phyloP scores from a whole-genome alignment of 139 green algal species.

The Chloropicon primus region DNA sequence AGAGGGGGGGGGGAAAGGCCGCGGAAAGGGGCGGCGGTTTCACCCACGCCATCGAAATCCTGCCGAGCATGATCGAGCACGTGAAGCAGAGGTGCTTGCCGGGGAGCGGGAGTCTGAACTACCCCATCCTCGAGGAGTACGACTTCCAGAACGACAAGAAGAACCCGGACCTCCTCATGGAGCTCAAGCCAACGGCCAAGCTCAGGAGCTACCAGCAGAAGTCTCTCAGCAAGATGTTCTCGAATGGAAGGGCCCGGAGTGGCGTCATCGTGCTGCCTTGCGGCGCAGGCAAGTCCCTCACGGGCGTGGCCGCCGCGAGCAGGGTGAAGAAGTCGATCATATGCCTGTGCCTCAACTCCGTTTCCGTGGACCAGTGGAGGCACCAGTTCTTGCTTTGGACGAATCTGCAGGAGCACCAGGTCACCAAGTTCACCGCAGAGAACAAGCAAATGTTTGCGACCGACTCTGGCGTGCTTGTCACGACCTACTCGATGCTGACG shows the following conservation, averaged over 20 bases:
- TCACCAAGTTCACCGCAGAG: conserved; percentile 18
- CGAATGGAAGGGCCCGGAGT: conserved; percentile 70
- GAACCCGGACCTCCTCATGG: conserved; percentile 56
- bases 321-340: conserved; percentile 80
- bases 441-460: conserved; percentile 28
- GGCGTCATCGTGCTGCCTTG: conserved; percentile 98
- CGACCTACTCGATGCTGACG: conserved; percentile 95
- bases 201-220: conserved; percentile 89
- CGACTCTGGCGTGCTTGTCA: conserved; percentile 55
- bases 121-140: conserved; percentile 97
- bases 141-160: conserved; percentile 79
- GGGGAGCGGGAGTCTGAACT: conserved; percentile 63
- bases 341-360: conserved; percentile 58
- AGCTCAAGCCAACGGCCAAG: conserved; percentile 81
- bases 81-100: conserved; percentile 91
- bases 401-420: conserved; percentile 62
- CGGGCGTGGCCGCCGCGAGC: conserved; percentile 67
- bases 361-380: conserved; percentile 92
- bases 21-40: conserved; percentile 30
- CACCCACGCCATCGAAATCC: conserved; percentile 22
- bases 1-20: neutral
- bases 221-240: conserved; percentile 96
- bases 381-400: conserved; percentile 97
- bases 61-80: conserved; percentile 65
- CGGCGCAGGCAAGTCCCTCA: conserved; percentile 86